A percentile compares a stretch with the other conserved stretches of the same genome.
Conservation (phyloP, 2,329 filamentous ascomycete species). For the Alternaria infectoria region DNA sequence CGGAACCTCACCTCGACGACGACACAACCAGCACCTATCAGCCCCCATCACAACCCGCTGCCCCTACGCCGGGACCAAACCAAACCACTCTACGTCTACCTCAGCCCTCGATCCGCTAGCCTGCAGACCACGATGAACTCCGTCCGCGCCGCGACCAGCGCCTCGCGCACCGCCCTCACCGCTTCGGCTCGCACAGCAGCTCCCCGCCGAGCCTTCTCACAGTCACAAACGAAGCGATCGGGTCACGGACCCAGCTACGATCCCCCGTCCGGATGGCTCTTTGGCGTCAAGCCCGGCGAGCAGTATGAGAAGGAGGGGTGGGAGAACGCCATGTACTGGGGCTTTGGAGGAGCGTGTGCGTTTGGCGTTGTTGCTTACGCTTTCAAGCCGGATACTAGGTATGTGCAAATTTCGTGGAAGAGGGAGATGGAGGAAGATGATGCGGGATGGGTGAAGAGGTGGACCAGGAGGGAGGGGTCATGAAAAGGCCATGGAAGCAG, state of each 20-base stretch:
- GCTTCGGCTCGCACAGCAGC: conserved; percentile 12
- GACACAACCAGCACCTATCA: conserved; percentile 12
- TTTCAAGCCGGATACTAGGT: conserved; percentile 99
- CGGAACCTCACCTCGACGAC: conserved; percentile 5
- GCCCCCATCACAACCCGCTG: conserved; percentile 1
- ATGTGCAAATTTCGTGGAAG: conserved; percentile 55
- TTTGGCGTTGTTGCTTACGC: conserved; percentile 81
- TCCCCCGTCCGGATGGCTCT: conserved; percentile 88
- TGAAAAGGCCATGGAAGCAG: background rate
- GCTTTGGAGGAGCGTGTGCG: conserved; percentile 79
- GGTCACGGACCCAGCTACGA: conserved; percentile 81
- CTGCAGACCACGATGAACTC: conserved; percentile 31
- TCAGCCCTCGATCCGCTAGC: background rate
- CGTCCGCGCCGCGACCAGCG: conserved; percentile 32
- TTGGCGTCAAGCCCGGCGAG: conserved; percentile 91
- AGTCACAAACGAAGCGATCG: conserved; percentile 19
- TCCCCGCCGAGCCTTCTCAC: conserved; percentile 32
- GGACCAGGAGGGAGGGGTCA: background rate
- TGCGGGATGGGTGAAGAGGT: background rate
- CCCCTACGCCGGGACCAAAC: conserved; percentile 5
- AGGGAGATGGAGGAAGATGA: background rate
- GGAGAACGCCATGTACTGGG: conserved; percentile 86
- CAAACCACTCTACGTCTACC: background rate
- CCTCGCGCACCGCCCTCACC: conserved; percentile 28
- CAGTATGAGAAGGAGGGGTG: conserved; percentile 96